Evolutionary conservation across 345 rosid species (phyloP), one percentile per base, ranked within the genome.

Genomic region (Raphanus sativus): DNA sequence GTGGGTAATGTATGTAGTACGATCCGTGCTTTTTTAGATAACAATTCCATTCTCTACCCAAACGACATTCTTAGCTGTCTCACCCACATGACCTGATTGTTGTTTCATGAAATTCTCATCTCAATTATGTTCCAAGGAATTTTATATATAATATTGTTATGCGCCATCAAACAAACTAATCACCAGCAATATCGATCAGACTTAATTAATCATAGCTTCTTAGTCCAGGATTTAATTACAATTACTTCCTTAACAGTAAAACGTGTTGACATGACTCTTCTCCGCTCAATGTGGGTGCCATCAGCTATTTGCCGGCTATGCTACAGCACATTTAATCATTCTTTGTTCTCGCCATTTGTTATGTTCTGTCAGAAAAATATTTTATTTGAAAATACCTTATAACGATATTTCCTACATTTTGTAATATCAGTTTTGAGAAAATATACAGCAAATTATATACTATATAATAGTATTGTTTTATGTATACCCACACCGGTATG

Each of bases 211-310:
- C 77, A 78, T 78, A 73, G 58, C 74, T 67, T 78, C 69, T 62
- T 60, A 50, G 13, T 50, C 2, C 45, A 66, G 5, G 10, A 45
- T 13, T 77, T 65, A 71, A 78, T 71, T 78, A 78, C 77, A 61
- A 65, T 62, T 67, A 78, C 73, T 78, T 60, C 73, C 76, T 72
- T 71, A 71, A 6, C 65, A 52, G 69, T 73, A 67, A 79, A 73
- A 73, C 82, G 82, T 79, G 82, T 73, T 79, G 77, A 73, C 82
- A 79, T 79, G 77, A 79, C 74, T 67, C 74, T 67, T 68, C 74
- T 50, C 77, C 81, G 77, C 69, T 26, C 60, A 17, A 62, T 73
- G n/a, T 73, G 78, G 82, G 77, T 79, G 81, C 48, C 82, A 78
- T 5, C 12, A 48, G 48, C 81, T 59, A 50, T 67, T 73, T 79